Evolutionary conservation across 2,329 filamentous ascomycete genomes (phyloP), one percentile per base, ranked within the genome.

Genomic region (Aplosporella prunicola): DNA sequence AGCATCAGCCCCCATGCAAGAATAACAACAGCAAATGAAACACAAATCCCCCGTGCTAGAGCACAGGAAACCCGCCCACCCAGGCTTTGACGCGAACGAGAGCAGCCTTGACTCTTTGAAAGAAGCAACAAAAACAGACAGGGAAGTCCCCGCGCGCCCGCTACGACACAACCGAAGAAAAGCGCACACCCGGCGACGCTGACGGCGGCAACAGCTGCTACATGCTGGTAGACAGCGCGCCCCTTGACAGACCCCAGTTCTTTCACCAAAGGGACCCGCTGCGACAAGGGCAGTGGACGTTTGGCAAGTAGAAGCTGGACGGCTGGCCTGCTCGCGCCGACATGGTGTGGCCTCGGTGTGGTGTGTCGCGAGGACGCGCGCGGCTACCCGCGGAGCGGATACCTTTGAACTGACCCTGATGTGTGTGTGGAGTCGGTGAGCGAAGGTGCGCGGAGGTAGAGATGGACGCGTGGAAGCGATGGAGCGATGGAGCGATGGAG

Each of bases 211-310:
- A 33, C 36, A 9, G 13, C n/a, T n/a, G n/a, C n/a, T n/a, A n/a
- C n/a, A n/a, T n/a, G n/a, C n/a, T n/a, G n/a, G n/a, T n/a, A 22
- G 17, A 31, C 6, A 17, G 20, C 16, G n/a, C 5, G 16, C 26
- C 22, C 29, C 29, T 32, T n/a, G n/a, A 28, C 36, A 39, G 27
- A 28, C 30, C 36, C 36, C 36, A 39, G 24, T 20, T 22, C 18
- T 32, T 27, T 39, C 35, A 29, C 16, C 35, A 24, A 22, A 39
- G 29, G 20, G 18, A 35, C 20, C 25, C 20, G 18, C 10, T 18
- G 6, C 20, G 17, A 15, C 9, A 9, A 9, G n/a, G 22, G 18
- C 16, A n/a, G n/a, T n/a, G 24, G 15, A 16, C 26, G 18, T 38
- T 20, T 22, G 14, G 26, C 20, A 28, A 38, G 27, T 31, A 20